These are phyloP conservation scores for Phytophthora crassamura DNA, from an alignment of 352 stramenopile species.

Conservation along the genomic window DNA sequence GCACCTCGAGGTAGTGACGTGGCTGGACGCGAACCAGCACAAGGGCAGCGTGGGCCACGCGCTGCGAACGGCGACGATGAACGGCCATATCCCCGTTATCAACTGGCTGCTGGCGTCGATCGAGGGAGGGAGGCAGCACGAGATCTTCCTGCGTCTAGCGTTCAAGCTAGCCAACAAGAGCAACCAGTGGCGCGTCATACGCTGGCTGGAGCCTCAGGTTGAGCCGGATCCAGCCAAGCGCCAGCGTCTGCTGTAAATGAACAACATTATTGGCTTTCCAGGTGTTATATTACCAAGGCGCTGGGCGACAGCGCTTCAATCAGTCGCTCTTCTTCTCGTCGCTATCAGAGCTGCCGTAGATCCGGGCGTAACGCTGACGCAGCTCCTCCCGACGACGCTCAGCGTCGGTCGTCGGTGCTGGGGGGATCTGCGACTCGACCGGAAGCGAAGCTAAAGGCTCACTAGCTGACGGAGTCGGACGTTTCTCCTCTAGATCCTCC, in stretches of 20 bases:
- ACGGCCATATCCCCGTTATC: constrained; percentile 12
- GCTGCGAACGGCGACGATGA: constrained; percentile 8
- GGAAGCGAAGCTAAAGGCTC: constrained; percentile 27
- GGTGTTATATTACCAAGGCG: constrained; percentile 31
- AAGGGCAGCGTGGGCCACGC: constrained; percentile 8
- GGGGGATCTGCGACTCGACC: constrained; percentile 47
- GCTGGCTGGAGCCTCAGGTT: constrained; percentile 19
- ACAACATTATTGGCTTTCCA: not conserved
- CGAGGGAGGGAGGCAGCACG: not conserved
- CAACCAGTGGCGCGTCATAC: constrained; percentile 17
- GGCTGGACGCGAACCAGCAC: constrained; percentile 7
- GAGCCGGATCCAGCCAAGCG: constrained; percentile 7
- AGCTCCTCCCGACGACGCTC: constrained; percentile 63
- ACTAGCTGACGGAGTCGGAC: constrained; percentile 23
- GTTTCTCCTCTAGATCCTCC: constrained; percentile 55
- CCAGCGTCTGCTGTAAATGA: constrained; percentile 18
- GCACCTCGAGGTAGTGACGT: constrained; percentile 8
- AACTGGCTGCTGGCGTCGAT: constrained; percentile 17
- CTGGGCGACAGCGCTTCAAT: constrained; percentile 11
- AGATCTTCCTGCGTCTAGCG: constrained; percentile 11
- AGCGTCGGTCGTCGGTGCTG: constrained; percentile 47
- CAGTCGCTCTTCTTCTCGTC: constrained; percentile 53
- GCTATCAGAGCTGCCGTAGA: constrained; percentile 47
- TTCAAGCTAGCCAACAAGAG: constrained; percentile 18
- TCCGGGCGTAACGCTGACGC: constrained; percentile 60